Evolutionary conservation across 2,329 filamentous ascomycete genomes (phyloP).

Genomic region (Volutella citrinella): DNA sequence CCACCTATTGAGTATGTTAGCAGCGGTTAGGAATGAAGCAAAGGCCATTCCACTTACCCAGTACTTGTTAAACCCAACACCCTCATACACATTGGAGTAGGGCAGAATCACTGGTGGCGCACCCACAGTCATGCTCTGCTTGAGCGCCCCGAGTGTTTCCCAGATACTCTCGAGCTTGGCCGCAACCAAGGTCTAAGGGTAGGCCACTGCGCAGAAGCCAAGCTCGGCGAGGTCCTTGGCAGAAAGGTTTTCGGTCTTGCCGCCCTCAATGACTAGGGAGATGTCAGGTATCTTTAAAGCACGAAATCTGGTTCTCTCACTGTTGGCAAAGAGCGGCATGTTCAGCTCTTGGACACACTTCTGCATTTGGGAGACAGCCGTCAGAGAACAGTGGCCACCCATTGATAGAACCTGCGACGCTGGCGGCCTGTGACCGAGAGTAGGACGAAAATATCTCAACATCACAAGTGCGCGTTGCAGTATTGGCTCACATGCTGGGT

Average conservation of each 20-base stretch:
- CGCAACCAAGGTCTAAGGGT: slow-evolving; percentile 42
- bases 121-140: slow-evolving; percentile 38
- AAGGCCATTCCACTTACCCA: too few species aligned
- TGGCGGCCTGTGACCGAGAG: too few species aligned
- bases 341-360: slow-evolving; percentile 33
- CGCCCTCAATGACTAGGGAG: slow-evolving; percentile 27
- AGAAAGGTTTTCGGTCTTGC: slow-evolving; percentile 32
- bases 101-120: slow-evolving; percentile 41
- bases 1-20: too few species aligned
- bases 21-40: too few species aligned
- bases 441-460: too few species aligned
- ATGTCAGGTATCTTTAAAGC: not conserved
- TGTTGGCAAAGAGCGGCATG: slow-evolving; percentile 40
- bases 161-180: slow-evolving; percentile 39
- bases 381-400: too few species aligned
- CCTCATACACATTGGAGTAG: slow-evolving; percentile 41
- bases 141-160: slow-evolving; percentile 36
- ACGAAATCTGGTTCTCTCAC: slow-evolving; percentile 1
- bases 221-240: slow-evolving; percentile 31
- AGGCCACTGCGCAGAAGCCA: slow-evolving; percentile 40
- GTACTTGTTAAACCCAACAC: slow-evolving; percentile 43
- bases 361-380: too few species aligned
- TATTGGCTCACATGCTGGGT: too few species aligned
- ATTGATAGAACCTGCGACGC: too few species aligned
- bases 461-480: too few species aligned